These are phyloP conservation scores for Wickerhamomyces chambardii DNA, from an alignment of 805 yeast genomes.

Conservation along the genomic window DNA sequence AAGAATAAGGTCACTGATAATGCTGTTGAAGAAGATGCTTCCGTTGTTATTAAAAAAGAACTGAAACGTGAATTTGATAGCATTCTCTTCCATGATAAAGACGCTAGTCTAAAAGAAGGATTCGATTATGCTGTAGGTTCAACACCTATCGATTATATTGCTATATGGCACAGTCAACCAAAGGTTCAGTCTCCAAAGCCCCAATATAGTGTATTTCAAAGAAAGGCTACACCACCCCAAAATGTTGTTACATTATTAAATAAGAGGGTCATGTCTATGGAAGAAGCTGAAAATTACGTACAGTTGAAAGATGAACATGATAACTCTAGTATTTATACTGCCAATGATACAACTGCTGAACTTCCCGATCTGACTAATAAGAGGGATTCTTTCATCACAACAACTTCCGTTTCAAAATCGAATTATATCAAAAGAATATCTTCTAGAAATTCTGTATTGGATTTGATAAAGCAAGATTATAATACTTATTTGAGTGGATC, in stretches of 20 bases:
- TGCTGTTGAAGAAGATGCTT: not conserved
- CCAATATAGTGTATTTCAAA: constrained; percentile 10
- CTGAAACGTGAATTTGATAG: not conserved
- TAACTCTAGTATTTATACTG: constrained; percentile 2
- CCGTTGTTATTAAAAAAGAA: not conserved
- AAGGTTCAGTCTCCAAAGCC: constrained; percentile 14
- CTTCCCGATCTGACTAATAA: not conserved
- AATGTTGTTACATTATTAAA: constrained; percentile 12
- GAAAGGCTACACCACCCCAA: constrained; percentile 13
- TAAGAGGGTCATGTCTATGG: not conserved
- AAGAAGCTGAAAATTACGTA: constrained; percentile 5
- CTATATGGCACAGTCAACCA: constrained; percentile 22
- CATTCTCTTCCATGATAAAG: not conserved
- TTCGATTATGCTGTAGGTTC: not conserved
- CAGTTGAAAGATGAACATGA: constrained; percentile 4
- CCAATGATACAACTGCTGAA: no score
- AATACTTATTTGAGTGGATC: not conserved
- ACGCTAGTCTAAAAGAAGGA: not conserved
- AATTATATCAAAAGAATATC: constrained; percentile 13
- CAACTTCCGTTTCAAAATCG: constrained; percentile 13
- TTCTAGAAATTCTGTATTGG: constrained; percentile 8
- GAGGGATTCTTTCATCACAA: constrained; percentile 12
- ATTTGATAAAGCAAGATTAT: not conserved
- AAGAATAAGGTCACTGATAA: no score
- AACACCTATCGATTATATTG: constrained; percentile 15